Percentiles rank a stretch among this genome's conserved stretches.
These are phyloP conservation scores for Phialocephala subalpina DNA, from an alignment of 2,329 filamentous ascomycete genomes.

Conservation along the genomic window DNA sequence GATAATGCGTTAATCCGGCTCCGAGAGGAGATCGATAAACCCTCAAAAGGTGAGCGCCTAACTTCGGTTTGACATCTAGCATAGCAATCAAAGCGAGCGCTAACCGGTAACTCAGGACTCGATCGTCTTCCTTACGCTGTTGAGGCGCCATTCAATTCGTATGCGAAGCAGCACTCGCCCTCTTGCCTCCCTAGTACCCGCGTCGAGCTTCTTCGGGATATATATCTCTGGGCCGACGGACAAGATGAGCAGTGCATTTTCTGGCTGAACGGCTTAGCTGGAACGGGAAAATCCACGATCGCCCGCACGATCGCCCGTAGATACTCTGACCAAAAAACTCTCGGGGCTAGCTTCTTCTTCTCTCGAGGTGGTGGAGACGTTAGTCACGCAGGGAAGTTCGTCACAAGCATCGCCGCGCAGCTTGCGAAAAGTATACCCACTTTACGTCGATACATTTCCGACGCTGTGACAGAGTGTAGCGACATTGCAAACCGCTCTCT, in stretches of 20 bases:
- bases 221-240: slow-evolving; percentile 30
- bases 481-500: slow-evolving; percentile 36
- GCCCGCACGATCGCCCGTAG: slow-evolving; percentile 44
- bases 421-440: slow-evolving; percentile 33
- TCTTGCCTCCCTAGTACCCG: slow-evolving; percentile 38
- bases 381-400: slow-evolving; percentile 42
- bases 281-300: slow-evolving; percentile 48
- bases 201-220: slow-evolving; percentile 32
- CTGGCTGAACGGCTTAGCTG: slow-evolving; percentile 49
- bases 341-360: slow-evolving; percentile 45
- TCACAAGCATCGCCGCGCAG: slow-evolving; percentile 44
- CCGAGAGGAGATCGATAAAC: not conserved
- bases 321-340: slow-evolving; percentile 26
- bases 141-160: not conserved
- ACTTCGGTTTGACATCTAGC: no score
- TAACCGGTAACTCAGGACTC: not conserved
- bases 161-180: not conserved
- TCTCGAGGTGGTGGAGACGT: slow-evolving; percentile 31
- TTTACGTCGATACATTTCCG: slow-evolving; percentile 24
- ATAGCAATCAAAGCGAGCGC: not conserved
- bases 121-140: not conserved
- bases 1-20: not conserved
- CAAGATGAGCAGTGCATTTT: slow-evolving; percentile 32
- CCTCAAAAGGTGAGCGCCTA: no score
- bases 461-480: slow-evolving; percentile 22